A percentile compares a stretch with the other conserved stretches of the same genome.
Conservation (phyloP, 176 grass and related monocot genomes). For the Musa beccarii region DNA sequence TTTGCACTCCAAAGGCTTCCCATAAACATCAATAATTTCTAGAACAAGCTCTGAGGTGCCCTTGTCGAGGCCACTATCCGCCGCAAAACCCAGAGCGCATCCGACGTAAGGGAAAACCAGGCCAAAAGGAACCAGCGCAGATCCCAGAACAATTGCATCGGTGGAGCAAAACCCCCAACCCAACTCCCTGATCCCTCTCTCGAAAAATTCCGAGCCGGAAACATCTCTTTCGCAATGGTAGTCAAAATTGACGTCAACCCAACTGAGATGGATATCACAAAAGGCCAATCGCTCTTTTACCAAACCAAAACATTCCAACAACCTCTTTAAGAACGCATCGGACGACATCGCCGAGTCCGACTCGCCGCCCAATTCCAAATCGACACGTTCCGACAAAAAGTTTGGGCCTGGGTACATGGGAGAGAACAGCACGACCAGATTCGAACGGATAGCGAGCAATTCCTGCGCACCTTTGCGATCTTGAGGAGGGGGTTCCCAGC, state of each 20-base stretch:
- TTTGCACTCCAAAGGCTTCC: constrained; percentile 49
- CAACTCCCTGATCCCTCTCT: constrained; percentile 35
- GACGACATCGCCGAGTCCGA: neutral
- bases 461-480: constrained; percentile 2
- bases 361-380: constrained; percentile 7
- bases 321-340: constrained; percentile 20
- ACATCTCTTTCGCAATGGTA: neutral
- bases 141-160: constrained; percentile 42
- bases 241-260: constrained; percentile 30
- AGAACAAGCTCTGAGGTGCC: constrained; percentile 35
- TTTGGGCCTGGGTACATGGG: constrained; percentile 20
- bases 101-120: constrained; percentile 42
- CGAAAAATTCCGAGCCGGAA: constrained; percentile 8
- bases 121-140: constrained; percentile 25
- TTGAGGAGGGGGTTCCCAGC: constrained; percentile 29
- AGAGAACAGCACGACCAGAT: constrained; percentile 47
- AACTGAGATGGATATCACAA: constrained; percentile 43
- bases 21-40: constrained; percentile 45
- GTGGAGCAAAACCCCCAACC: constrained; percentile 42
- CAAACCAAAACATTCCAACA: constrained; percentile 21
- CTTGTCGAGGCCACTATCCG: neutral
- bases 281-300: constrained; percentile 38
- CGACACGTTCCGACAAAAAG: constrained; percentile 20
- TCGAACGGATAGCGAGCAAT: constrained; percentile 27
- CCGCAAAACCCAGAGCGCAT: constrained; percentile 15